These are phyloP conservation scores for Wickerhamomyces bisporus DNA, from an alignment of 805 yeast species.

Conservation along the genomic window DNA sequence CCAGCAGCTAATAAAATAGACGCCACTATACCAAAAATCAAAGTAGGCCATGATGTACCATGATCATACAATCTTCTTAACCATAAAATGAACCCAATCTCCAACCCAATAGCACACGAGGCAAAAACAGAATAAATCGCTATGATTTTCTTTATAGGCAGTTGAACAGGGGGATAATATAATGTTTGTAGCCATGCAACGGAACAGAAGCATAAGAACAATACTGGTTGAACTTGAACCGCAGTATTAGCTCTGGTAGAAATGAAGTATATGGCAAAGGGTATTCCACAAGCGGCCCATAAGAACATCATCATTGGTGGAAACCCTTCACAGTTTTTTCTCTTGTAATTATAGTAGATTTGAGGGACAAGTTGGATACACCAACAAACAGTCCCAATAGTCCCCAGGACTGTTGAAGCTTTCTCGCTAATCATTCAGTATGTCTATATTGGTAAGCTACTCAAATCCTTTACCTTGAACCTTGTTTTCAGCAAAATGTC, in stretches of 20 bases:
- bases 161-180: constrained; percentile 67
- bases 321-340: constrained; percentile 78
- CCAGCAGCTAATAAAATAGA: constrained; percentile 74
- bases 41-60: constrained; percentile 67
- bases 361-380: constrained; percentile 89
- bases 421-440: constrained; percentile 21
- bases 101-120: constrained; percentile 48
- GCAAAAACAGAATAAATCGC: constrained; percentile 34
- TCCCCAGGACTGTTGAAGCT: constrained; percentile 74
- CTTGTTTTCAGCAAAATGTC: too few relatives aligned
- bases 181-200: constrained; percentile 65
- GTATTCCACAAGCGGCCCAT: constrained; percentile 77
- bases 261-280: constrained; percentile 79
- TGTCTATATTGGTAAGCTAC: too few relatives aligned
- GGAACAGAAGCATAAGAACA: constrained; percentile 69
- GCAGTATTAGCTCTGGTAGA: constrained; percentile 70
- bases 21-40: constrained; percentile 78
- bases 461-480: too few relatives aligned
- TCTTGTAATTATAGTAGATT: constrained; percentile 64
- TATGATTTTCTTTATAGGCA: constrained; percentile 34
- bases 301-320: constrained; percentile 85
- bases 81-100: constrained; percentile 68
- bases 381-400: constrained; percentile 90
- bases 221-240: constrained; percentile 80
- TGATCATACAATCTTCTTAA: constrained; percentile 51